Conservation (phyloP, 345 rosid genomes). For the Schrenkiella parvula region DNA sequence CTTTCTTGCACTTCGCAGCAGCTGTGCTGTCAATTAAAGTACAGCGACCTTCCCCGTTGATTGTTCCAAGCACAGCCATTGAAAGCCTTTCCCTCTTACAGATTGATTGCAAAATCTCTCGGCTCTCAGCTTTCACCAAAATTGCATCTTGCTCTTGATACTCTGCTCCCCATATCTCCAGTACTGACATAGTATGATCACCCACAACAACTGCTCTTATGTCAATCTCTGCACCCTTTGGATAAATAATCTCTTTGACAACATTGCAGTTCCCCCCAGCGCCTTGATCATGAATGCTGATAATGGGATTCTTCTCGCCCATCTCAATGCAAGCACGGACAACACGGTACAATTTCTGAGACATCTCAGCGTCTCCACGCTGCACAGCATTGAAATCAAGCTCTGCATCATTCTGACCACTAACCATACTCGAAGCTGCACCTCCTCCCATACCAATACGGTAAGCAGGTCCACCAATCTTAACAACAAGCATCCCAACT, state of each 20-base stretch:
- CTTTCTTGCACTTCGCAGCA: slow-evolving; percentile 42
- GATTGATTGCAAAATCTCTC: slow-evolving; percentile 54
- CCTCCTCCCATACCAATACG: slow-evolving; percentile 99
- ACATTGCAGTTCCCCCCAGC: slow-evolving; percentile 98
- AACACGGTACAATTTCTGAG: slow-evolving; percentile 84
- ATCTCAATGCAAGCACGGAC: slow-evolving; percentile 90
- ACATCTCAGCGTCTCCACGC: slow-evolving; percentile 98
- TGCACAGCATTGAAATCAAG: slow-evolving; percentile 99
- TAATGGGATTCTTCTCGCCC: slow-evolving; percentile 87
- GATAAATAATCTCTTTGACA: slow-evolving; percentile 92
- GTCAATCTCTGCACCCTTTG: slow-evolving; percentile 87
- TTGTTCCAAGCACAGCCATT: slow-evolving; percentile 87
- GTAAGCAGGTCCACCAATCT: slow-evolving; percentile 98
- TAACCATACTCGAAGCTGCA: slow-evolving; percentile 97
- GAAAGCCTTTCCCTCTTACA: slow-evolving; percentile 92
- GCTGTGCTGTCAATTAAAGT: slow-evolving; percentile 69
- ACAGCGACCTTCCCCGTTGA: slow-evolving; percentile 72
- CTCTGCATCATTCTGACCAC: slow-evolving; percentile 95
- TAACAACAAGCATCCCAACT: slow-evolving; percentile 86
- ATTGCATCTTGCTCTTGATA: slow-evolving; percentile 99
- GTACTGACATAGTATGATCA: slow-evolving; percentile 87
- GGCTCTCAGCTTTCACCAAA: slow-evolving; percentile 82
- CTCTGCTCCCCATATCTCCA: slow-evolving; percentile 99
- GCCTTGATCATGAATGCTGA: slow-evolving; percentile 96
- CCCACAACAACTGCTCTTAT: slow-evolving; percentile 78